These are phyloP conservation scores for Coniochaeta sp. DNA, from an alignment of 2,329 filamentous ascomycete species.

Conservation along the genomic window DNA sequence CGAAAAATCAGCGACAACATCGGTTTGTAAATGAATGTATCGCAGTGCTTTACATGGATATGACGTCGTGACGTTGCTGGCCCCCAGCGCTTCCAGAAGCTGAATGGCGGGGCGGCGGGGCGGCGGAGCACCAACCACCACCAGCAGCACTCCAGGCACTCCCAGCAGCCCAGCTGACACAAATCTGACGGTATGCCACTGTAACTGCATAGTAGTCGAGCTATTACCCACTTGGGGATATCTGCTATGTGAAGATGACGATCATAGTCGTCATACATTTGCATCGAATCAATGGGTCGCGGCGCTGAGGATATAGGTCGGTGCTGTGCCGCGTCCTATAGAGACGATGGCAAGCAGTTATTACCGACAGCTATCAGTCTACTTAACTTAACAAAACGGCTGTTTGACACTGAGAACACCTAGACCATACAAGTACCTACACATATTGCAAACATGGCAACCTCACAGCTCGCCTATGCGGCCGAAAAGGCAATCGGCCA, in stretches of 20 bases:
- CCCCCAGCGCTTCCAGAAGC: neutral
- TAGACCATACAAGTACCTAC: neutral
- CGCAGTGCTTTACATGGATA: neutral
- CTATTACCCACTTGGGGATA: neutral
- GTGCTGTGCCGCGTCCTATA: neutral
- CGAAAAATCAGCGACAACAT: too few relatives aligned
- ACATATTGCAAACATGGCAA: conserved; percentile 33
- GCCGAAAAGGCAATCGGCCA: conserved; percentile 65
- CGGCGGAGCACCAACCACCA: neutral
- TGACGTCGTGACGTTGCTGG: neutral
- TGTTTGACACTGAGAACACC: neutral
- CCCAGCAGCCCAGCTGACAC: neutral
- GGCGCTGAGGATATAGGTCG: neutral
- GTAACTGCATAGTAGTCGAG: too few relatives aligned
- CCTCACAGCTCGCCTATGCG: conserved; percentile 59
- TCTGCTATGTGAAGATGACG: neutral
- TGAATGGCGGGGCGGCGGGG: neutral
- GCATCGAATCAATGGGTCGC: neutral
- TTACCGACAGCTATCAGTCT: neutral
- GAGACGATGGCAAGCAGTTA: neutral
- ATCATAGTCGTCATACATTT: conserved; percentile 2
- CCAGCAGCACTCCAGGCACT: too few relatives aligned
- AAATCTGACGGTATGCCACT: too few relatives aligned
- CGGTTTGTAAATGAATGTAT: too few relatives aligned
- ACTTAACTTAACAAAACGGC: neutral